phyloP scores from a whole-genome alignment of 2,329 filamentous ascomycete species.

The Geosmithia putterillii region DNA sequence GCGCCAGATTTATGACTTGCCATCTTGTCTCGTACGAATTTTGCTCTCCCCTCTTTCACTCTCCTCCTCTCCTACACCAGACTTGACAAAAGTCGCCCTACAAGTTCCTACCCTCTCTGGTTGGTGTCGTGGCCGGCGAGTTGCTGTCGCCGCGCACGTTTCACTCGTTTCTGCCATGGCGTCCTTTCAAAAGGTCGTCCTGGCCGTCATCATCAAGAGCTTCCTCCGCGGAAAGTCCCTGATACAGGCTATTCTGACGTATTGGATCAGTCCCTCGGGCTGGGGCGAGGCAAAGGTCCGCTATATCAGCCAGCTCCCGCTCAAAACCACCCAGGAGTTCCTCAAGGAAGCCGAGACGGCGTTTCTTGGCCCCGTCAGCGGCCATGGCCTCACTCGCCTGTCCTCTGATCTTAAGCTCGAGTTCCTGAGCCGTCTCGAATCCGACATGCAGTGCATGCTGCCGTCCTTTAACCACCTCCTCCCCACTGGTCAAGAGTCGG shows the following conservation, averaged over 20 bases:
- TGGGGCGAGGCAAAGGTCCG: slow-evolving; percentile 10
- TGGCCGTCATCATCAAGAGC: slow-evolving; percentile 43
- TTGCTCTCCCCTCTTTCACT: neutral
- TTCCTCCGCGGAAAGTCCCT: slow-evolving; percentile 47
- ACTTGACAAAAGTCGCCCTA: neutral
- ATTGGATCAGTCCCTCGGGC: slow-evolving; percentile 33
- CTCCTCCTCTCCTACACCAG: neutral
- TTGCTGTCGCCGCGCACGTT: slow-evolving; percentile 23
- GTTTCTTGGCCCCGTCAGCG: slow-evolving; percentile 34
- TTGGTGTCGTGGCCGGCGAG: neutral
- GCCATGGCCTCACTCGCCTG: slow-evolving; percentile 30
- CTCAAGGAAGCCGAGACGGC: slow-evolving; percentile 41
- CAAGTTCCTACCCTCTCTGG: neutral
- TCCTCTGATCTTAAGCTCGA: slow-evolving; percentile 39
- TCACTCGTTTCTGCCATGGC: slow-evolving; percentile 45
- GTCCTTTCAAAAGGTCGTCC: slow-evolving; percentile 40
- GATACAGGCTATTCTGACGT: slow-evolving; percentile 42
- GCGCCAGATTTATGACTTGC: neutral
- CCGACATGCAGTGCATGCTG: slow-evolving; percentile 47
- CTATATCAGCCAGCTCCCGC: slow-evolving; percentile 5
- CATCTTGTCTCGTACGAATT: neutral
- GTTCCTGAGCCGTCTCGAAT: slow-evolving; percentile 38
- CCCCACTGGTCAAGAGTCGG: slow-evolving; percentile 45
- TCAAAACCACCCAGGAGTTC: slow-evolving; percentile 33
- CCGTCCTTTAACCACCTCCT: slow-evolving; percentile 55